These are phyloP conservation scores for Vitis hybrid DNA, from an alignment of 177 flowering plant genomes.

Conservation along the genomic window DNA sequence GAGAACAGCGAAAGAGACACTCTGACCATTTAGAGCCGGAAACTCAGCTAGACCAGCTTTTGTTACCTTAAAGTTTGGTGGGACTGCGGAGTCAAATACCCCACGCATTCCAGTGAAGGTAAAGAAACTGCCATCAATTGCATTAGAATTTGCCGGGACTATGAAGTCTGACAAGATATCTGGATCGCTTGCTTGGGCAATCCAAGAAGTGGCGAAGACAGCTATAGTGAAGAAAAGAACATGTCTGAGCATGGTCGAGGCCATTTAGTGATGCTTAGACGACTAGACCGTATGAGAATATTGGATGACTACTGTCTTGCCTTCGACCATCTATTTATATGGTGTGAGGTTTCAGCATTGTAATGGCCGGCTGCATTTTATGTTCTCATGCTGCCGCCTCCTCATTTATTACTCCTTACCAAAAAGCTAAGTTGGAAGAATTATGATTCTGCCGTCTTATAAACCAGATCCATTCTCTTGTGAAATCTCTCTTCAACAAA, in stretches of 20 bases:
- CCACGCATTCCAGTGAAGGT: slow-evolving; percentile 32
- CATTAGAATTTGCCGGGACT: slow-evolving; percentile 23
- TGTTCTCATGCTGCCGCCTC: no score
- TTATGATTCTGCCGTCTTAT: no score
- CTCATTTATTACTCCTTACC: no score
- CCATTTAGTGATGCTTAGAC: not conserved
- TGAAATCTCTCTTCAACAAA: no score
- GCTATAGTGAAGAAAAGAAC: not conserved
- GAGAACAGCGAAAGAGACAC: slow-evolving; percentile 45
- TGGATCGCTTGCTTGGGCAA: slow-evolving; percentile 24
- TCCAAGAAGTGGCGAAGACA: not conserved
- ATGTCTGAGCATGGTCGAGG: not conserved
- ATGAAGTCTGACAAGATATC: slow-evolving; percentile 34
- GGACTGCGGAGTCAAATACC: not conserved
- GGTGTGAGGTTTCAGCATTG: no score
- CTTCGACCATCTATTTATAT: no score
- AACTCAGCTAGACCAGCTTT: slow-evolving; percentile 43
- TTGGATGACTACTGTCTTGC: no score
- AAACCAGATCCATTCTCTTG: no score
- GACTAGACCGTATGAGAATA: no score
- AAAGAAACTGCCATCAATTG: slow-evolving; percentile 34
- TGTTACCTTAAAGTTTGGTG: slow-evolving; percentile 12
- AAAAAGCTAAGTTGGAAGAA: no score
- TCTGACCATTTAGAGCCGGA: slow-evolving; percentile 46
- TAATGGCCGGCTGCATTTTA: no score